These are phyloP conservation scores for Lichtheimia ramosa DNA, from an alignment of 371 early-diverging fungal genomes.

Conservation along the genomic window DNA sequence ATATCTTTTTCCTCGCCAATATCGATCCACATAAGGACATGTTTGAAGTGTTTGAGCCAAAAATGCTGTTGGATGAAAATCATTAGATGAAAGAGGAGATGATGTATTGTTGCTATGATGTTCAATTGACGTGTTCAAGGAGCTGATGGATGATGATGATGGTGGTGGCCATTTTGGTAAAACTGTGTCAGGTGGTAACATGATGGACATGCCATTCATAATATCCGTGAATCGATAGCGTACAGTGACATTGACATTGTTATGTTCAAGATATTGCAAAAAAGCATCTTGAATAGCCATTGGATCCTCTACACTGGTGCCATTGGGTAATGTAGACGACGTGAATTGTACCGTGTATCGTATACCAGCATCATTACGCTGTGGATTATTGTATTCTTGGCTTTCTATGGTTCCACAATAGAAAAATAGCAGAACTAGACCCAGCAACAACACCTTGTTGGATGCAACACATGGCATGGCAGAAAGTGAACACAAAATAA, in stretches of 20 bases:
- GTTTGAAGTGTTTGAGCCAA: conserved; percentile 10
- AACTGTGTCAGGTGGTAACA: background rate
- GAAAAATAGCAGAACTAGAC: background rate
- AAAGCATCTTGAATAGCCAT: conserved; percentile 16
- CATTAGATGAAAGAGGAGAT: background rate
- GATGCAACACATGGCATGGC: background rate
- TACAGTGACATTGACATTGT: conserved; percentile 14
- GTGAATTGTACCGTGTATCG: conserved; percentile 21
- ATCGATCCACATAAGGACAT: conserved; percentile 14
- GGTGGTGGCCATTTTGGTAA: too few species aligned
- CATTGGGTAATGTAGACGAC: conserved; percentile 3
- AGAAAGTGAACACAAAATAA: background rate
- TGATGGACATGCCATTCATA: conserved; percentile 22
- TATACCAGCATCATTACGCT: background rate
- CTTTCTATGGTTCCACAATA: background rate
- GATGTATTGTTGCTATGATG: background rate
- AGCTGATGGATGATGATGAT: background rate
- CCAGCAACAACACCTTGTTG: background rate
- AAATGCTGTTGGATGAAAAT: conserved; percentile 14
- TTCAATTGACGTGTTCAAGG: background rate
- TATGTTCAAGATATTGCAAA: conserved; percentile 12
- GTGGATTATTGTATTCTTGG: background rate
- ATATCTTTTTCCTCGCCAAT: conserved; percentile 21
- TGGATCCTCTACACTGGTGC: conserved; percentile 6
- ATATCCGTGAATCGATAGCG: conserved; percentile 17